A percentile compares a stretch with the other conserved stretches of the same genome.
Evolutionary conservation across 768 basidiomycete genomes (phyloP).

Genomic region (Collybiopsis luxurians): DNA sequence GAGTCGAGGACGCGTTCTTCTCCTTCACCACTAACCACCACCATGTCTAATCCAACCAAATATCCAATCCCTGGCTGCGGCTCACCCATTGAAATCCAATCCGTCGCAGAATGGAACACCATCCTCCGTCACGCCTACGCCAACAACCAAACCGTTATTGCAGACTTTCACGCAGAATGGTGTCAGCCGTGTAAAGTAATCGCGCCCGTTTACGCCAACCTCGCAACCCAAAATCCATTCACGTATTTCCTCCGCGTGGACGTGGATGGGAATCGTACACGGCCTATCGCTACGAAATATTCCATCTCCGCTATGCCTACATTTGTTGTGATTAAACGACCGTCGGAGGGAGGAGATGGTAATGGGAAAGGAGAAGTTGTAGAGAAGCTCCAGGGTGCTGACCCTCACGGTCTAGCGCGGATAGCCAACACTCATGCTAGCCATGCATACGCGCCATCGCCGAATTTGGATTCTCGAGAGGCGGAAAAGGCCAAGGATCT

Average conservation of each 20-base stretch:
- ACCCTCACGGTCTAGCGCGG: conserved; percentile 13
- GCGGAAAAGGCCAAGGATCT: conserved; percentile 4
- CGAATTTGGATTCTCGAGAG: conserved; percentile 3
- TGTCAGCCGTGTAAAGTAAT: conserved; percentile 22
- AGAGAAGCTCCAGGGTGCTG: conserved; percentile 14
- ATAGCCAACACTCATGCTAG: conserved; percentile 15
- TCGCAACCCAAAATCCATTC: conserved; percentile 17
- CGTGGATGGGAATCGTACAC: conserved; percentile 14
- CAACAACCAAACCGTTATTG: conserved; percentile 14
- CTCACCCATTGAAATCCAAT: conserved; percentile 16
- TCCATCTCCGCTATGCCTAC: conserved; percentile 17
- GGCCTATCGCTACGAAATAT: conserved; percentile 12
- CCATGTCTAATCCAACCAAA: too few relatives aligned
- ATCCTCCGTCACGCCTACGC: conserved; percentile 13
- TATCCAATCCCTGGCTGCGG: neutral
- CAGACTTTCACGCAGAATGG: conserved; percentile 19
- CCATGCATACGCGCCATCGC: conserved; percentile 8
- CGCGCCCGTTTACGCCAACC: conserved; percentile 15
- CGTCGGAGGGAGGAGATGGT: neutral
- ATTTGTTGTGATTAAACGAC: conserved; percentile 16
- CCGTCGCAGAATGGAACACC: conserved; percentile 18
- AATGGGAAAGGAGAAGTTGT: conserved; percentile 1
- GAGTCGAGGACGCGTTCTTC: too few relatives aligned
- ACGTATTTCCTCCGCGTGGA: conserved; percentile 20
- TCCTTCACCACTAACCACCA: too few relatives aligned